phyloP scores from a whole-genome alignment of 495 filamentous ascomycete genomes.

The Neurospora sp. region DNA sequence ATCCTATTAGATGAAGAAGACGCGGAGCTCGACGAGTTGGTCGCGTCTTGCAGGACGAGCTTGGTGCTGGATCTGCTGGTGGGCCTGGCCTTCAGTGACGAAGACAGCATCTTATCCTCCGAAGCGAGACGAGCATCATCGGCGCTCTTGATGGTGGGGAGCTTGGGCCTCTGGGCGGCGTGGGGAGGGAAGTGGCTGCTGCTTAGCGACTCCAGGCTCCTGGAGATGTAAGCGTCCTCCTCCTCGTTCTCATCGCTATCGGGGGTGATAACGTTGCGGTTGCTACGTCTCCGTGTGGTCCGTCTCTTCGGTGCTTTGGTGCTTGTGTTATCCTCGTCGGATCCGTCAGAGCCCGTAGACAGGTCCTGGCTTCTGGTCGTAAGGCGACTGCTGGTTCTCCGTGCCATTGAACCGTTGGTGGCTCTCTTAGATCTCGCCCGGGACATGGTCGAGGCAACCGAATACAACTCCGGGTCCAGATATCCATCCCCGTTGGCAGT shows the following conservation, averaged over 20 bases:
- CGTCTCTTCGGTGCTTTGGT: not conserved
- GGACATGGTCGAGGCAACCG: constrained; percentile 9
- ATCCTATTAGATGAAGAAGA: not conserved
- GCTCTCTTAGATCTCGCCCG: constrained; percentile 17
- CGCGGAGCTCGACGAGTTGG: not conserved
- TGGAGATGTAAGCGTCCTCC: constrained; percentile 13
- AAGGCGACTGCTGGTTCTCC: constrained; percentile 21
- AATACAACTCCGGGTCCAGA: constrained; percentile 15
- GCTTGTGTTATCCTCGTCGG: constrained; percentile 10
- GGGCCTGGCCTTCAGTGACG: not conserved
- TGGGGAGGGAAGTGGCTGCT: constrained; percentile 8
- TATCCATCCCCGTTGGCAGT: constrained; percentile 21
- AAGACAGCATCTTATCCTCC: constrained; percentile 3
- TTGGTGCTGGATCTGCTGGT: not conserved
- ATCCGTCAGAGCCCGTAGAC: constrained; percentile 28
- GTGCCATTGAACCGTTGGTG: constrained; percentile 15
- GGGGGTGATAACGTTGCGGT: constrained; percentile 9
- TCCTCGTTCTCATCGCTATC: constrained; percentile 21
- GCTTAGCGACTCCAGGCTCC: constrained; percentile 10
- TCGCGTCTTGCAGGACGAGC: not conserved
- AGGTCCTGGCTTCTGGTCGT: constrained; percentile 23
- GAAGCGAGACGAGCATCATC: not conserved
- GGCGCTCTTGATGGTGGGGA: constrained; percentile 27
- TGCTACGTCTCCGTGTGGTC: constrained; percentile 14
- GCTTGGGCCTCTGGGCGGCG: constrained; percentile 22